Percentiles rank a stretch among this genome's conserved stretches.
phyloP scores from a whole-genome alignment of 2,329 filamentous ascomycete species.

The Westerdykella ornata region DNA sequence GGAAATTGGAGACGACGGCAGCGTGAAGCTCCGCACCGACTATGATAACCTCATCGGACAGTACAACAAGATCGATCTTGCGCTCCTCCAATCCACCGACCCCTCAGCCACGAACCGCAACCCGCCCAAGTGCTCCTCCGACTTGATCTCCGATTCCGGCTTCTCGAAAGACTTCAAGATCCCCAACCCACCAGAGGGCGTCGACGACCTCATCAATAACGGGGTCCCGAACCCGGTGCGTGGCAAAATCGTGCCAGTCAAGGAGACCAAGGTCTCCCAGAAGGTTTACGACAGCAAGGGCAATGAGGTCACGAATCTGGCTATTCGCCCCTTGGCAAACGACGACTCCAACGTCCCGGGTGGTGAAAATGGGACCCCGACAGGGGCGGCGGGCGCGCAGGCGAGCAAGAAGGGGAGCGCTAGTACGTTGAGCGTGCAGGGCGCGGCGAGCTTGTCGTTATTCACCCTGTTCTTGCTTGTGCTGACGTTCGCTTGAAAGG shows the following conservation, averaged over 20 bases:
- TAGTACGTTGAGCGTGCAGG: constrained; percentile 1
- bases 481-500: no score
- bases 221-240: constrained; percentile 60
- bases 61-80: constrained; percentile 68
- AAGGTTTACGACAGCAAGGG: constrained; percentile 54
- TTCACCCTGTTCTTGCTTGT: neutral
- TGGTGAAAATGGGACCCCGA: constrained; percentile 32
- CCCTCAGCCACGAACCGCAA: constrained; percentile 49
- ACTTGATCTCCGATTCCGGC: constrained; percentile 57
- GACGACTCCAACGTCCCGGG: constrained; percentile 51
- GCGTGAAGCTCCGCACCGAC: constrained; percentile 40
- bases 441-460: neutral
- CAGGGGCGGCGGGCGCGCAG: neutral
- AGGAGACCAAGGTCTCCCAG: constrained; percentile 49
- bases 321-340: constrained; percentile 49
- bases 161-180: constrained; percentile 78
- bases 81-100: constrained; percentile 57
- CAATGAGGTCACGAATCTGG: constrained; percentile 55
- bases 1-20: constrained; percentile 39
- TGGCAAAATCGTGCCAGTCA: constrained; percentile 53
- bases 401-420: constrained; percentile 1
- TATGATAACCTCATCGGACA: constrained; percentile 65
- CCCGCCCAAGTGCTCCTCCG: constrained; percentile 58
- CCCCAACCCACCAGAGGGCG: constrained; percentile 63
- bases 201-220: constrained; percentile 65